Percentiles rank a stretch among this genome's conserved stretches.
Conservation (phyloP, 768 basidiomycete genomes). For the Suillus lakei region DNA sequence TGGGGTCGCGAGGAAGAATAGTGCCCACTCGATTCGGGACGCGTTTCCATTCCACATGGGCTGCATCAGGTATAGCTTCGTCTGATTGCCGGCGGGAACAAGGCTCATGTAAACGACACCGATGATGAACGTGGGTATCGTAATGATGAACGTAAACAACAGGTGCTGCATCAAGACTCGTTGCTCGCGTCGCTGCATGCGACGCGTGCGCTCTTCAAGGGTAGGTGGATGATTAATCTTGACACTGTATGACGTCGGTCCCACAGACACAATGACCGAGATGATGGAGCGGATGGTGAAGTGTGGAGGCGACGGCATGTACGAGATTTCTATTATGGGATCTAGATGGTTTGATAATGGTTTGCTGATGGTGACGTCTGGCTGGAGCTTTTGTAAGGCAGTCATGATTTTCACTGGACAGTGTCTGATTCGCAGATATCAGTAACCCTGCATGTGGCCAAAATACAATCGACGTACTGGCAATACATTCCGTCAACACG, state of each 20-base stretch:
- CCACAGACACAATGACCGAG: conserved; percentile 43
- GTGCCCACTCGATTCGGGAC: conserved; percentile 60
- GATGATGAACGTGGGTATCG: conserved; percentile 81
- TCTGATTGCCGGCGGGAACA: conserved; percentile 49
- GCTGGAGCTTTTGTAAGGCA: conserved; percentile 40
- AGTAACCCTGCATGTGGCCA: background rate
- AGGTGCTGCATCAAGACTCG: conserved; percentile 57
- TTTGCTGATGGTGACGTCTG: conserved; percentile 44
- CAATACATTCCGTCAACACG: conserved; percentile 70
- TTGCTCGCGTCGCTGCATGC: conserved; percentile 65
- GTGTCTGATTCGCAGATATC: conserved; percentile 39
- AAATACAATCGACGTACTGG: conserved; percentile 41
- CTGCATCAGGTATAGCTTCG: conserved; percentile 55
- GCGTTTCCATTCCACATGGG: conserved; percentile 69
- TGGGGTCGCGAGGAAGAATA: conserved; percentile 71
- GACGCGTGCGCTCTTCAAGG: conserved; percentile 60
- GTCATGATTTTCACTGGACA: conserved; percentile 58
- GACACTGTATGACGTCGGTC: conserved; percentile 50
- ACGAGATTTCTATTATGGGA: conserved; percentile 53
- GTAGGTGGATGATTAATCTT: conserved; percentile 55
- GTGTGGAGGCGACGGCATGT: conserved; percentile 52
- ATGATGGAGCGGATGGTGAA: conserved; percentile 73
- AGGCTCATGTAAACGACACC: conserved; percentile 79
- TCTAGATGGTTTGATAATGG: conserved; percentile 44
- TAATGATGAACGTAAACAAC: conserved; percentile 58